Evolutionary conservation across 352 stramenopile species (phyloP).

Genomic region (Nothophytophthora sp.): DNA sequence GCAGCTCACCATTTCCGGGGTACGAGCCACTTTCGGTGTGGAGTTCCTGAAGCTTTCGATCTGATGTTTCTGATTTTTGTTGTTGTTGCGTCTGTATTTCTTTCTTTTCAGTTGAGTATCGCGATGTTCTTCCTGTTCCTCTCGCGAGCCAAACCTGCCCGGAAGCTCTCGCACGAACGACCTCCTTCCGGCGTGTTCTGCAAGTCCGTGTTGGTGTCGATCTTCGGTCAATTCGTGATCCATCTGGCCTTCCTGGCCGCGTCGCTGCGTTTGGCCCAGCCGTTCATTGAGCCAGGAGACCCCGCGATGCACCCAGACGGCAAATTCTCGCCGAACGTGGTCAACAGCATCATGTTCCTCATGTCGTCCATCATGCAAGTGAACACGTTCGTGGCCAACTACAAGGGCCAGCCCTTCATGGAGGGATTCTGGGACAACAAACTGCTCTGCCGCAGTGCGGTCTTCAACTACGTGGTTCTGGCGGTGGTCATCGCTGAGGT

Average conservation of each 20-base stretch:
- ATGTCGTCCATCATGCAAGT: constrained; percentile 93
- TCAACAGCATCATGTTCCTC: constrained; percentile 99
- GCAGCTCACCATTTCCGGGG: constrained; percentile 81
- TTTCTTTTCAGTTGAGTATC: constrained; percentile 72
- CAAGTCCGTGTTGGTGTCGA: constrained; percentile 90
- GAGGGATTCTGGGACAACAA: constrained; percentile 97
- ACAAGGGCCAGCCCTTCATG: constrained; percentile 98
- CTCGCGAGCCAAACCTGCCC: constrained; percentile 91
- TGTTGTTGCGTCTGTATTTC: constrained; percentile 20
- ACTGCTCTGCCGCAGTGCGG: constrained; percentile 88
- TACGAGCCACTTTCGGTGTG: too few relatives aligned
- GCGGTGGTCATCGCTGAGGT: constrained; percentile 91
- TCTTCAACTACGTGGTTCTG: constrained; percentile 75
- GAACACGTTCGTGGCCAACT: constrained; percentile 99
- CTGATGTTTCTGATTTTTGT: constrained; percentile 64
- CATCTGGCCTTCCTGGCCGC: constrained; percentile 95
- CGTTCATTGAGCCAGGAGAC: constrained; percentile 86
- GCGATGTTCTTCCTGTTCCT: constrained; percentile 62
- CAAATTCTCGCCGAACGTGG: constrained; percentile 97
- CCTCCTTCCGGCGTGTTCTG: constrained; percentile 97
- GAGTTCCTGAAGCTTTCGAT: too few relatives aligned
- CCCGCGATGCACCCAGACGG: constrained; percentile 78
- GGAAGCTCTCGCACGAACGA: constrained; percentile 91
- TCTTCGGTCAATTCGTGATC: constrained; percentile 96
- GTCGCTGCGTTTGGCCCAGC: constrained; percentile 87